A percentile compares a stretch with the other conserved stretches of the same genome.
Conservation (phyloP, 2,329 filamentous ascomycete species). For the Apiospora phragmitis region DNA sequence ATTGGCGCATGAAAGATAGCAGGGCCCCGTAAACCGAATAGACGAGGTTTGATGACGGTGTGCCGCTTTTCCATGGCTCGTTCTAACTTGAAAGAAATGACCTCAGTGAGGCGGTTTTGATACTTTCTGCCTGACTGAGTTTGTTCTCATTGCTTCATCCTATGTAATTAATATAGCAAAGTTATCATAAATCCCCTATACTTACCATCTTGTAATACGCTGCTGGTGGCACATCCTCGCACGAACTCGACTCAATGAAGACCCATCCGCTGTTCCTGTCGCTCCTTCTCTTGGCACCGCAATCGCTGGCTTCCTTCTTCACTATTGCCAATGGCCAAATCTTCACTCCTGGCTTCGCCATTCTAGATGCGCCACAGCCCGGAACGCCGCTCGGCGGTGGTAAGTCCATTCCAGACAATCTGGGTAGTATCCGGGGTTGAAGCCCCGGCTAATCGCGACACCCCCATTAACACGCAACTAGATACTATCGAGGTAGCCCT, state of each 20-base stretch:
- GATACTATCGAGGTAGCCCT: constrained; percentile 63
- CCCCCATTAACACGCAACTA: constrained; percentile 20
- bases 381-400: constrained; percentile 64
- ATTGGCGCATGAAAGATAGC: neutral
- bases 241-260: neutral
- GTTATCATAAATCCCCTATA: neutral
- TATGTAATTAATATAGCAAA: neutral
- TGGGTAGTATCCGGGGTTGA: constrained; percentile 68
- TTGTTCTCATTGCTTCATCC: neutral
- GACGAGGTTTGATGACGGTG: neutral
- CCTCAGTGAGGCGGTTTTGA: neutral
- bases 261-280: neutral
- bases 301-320: constrained; percentile 43
- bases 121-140: neutral
- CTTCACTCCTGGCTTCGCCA: constrained; percentile 67
- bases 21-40: neutral
- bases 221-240: neutral
- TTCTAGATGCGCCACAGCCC: constrained; percentile 66
- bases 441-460: constrained; percentile 31
- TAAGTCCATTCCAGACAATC: constrained; percentile 50
- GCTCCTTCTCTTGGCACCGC: neutral
- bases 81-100: neutral
- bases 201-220: neutral
- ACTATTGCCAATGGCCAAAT: constrained; percentile 65
- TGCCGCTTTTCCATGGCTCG: constrained; percentile 2